These are phyloP conservation scores for Nymphaea colorata DNA, from an alignment of 164 flowering plant species.

Conservation along the genomic window DNA sequence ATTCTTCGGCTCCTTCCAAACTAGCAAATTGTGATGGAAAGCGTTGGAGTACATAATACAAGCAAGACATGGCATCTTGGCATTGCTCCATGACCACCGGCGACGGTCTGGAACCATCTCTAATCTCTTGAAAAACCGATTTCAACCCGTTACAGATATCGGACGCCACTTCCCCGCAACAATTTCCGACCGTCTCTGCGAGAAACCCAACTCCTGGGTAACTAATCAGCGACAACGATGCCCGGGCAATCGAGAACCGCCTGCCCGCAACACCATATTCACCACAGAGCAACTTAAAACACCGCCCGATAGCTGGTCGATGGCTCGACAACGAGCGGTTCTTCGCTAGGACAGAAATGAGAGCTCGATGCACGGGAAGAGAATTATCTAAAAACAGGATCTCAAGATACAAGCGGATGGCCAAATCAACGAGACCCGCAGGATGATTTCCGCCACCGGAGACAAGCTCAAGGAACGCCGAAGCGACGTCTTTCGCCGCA, in stretches of 20 bases:
- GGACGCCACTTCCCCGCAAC: slow-evolving; percentile 46
- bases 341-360: slow-evolving; percentile 52
- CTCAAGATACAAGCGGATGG: slow-evolving; percentile 47
- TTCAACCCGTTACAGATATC: slow-evolving; percentile 51
- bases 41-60: slow-evolving; percentile 86
- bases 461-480: slow-evolving; percentile 43
- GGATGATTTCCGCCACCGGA: slow-evolving; percentile 4
- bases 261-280: slow-evolving; percentile 44
- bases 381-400: slow-evolving; percentile 77
- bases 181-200: slow-evolving; percentile 54
- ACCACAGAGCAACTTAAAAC: slow-evolving; percentile 46
- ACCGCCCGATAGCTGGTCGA: slow-evolving; percentile 21
- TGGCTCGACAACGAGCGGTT: slow-evolving; percentile 14
- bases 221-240: slow-evolving; percentile 65
- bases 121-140: slow-evolving; percentile 40
- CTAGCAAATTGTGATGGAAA: slow-evolving; percentile 53
- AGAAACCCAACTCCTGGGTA: slow-evolving; percentile 75
- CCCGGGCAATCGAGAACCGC: slow-evolving; percentile 63
- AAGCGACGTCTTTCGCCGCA: slow-evolving; percentile 50
- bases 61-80: slow-evolving; percentile 89
- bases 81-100: slow-evolving; percentile 92
- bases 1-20: background rate
- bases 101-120: slow-evolving; percentile 56
- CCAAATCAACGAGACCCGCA: slow-evolving; percentile 14
- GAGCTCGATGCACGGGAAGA: slow-evolving; percentile 57